These are phyloP conservation scores for Saccharomycopsis sp. DNA, from an alignment of 805 yeast species.

Conservation along the genomic window DNA sequence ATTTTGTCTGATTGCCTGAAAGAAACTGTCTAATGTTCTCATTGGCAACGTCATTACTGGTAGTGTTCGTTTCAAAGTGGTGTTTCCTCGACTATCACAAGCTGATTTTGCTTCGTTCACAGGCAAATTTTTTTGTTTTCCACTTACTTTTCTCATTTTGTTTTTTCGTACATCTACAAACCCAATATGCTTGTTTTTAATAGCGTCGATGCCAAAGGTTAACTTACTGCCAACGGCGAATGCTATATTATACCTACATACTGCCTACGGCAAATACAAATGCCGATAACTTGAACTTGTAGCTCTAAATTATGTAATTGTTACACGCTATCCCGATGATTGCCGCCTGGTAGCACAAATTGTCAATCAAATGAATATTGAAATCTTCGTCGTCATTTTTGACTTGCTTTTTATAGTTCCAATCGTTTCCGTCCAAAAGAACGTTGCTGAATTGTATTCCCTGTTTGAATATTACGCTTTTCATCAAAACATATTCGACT, in stretches of 20 bases:
- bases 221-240: too few species aligned
- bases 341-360: conserved; percentile 16
- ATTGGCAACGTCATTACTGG: not conserved
- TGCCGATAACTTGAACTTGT: too few species aligned
- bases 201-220: too few species aligned
- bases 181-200: too few species aligned
- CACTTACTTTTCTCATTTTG: too few species aligned
- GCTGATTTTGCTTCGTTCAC: too few species aligned
- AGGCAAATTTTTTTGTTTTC: not conserved
- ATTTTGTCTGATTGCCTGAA: not conserved
- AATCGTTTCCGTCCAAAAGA: conserved; percentile 10
- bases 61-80: not conserved
- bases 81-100: not conserved
- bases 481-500: conserved; percentile 6
- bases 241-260: too few species aligned
- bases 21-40: not conserved
- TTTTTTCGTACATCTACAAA: too few species aligned
- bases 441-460: conserved; percentile 15
- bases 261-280: too few species aligned
- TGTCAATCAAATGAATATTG: conserved; percentile 6
- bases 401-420: not conserved
- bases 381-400: not conserved
- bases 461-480: conserved; percentile 9
- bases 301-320: not conserved
- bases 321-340: conserved; percentile 10